These are phyloP conservation scores for Cicer bijugum DNA, from an alignment of 306 rosid genomes.

Conservation along the genomic window DNA sequence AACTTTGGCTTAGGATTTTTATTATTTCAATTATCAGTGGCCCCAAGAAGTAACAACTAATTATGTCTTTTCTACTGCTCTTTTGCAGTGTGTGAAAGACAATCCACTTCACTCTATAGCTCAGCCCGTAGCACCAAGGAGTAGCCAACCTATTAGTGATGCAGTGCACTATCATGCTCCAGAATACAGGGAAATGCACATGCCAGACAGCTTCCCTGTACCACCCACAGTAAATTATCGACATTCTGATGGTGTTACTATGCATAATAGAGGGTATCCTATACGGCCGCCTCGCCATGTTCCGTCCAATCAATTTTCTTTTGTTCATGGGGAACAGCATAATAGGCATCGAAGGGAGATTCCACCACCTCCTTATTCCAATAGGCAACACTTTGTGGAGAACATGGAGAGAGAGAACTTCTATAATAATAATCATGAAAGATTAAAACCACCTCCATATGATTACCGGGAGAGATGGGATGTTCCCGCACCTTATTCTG, in stretches of 20 bases:
- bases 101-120: constrained; percentile 49
- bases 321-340: constrained; percentile 68
- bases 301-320: constrained; percentile 77
- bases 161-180: constrained; percentile 54
- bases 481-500: constrained; percentile 63
- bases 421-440: constrained; percentile 77
- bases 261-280: constrained; percentile 63
- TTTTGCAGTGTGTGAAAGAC: constrained; percentile 60
- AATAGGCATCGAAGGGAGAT: constrained; percentile 68
- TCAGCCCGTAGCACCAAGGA: constrained; percentile 62
- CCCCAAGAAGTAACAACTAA: constrained; percentile 25
- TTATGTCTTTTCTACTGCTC: constrained; percentile 40
- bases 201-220: constrained; percentile 57
- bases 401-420: constrained; percentile 76
- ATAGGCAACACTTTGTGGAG: constrained; percentile 60
- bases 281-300: constrained; percentile 77
- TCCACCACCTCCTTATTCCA: constrained; percentile 68
- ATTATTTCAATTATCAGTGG: not conserved
- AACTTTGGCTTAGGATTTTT: constrained; percentile 5
- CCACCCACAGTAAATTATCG: constrained; percentile 57
- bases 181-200: constrained; percentile 68
- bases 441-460: constrained; percentile 71
- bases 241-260: constrained; percentile 53
- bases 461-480: constrained; percentile 77
- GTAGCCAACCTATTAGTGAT: constrained; percentile 60